These are phyloP conservation scores for Rutstroemia sp. DNA, from an alignment of 2,329 filamentous ascomycete genomes.

Conservation along the genomic window DNA sequence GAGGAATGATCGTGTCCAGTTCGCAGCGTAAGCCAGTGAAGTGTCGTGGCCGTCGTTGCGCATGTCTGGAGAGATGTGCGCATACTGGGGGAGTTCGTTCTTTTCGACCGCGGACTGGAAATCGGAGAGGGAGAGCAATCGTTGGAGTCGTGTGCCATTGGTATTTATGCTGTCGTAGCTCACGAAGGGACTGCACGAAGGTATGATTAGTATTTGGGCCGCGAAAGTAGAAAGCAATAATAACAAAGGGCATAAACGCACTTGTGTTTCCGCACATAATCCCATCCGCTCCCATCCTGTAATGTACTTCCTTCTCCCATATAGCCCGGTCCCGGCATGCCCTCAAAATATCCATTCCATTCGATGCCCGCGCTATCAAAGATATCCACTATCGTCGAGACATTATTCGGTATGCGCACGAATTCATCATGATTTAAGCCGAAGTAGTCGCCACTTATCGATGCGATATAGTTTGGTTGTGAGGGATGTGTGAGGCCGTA, in stretches of 20 bases:
- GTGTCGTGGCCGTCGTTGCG: constrained; percentile 58
- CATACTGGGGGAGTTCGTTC: constrained; percentile 55
- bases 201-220: constrained; percentile 5
- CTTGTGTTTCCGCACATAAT: constrained; percentile 30
- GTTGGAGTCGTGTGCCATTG: constrained; percentile 42
- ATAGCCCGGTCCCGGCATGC: constrained; percentile 39
- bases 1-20: constrained; percentile 46
- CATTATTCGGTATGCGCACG: constrained; percentile 37
- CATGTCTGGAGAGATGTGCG: constrained; percentile 57
- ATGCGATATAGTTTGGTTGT: constrained; percentile 42
- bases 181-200: constrained; percentile 31
- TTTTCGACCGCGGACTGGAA: constrained; percentile 52
- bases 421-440: constrained; percentile 40
- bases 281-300: constrained; percentile 30
- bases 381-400: constrained; percentile 40
- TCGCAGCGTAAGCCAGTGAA: constrained; percentile 42
- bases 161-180: constrained; percentile 48
- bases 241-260: constrained; percentile 9
- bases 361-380: constrained; percentile 35
- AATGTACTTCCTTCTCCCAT: constrained; percentile 36
- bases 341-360: constrained; percentile 42
- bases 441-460: constrained; percentile 41
- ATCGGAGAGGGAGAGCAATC: constrained; percentile 54
- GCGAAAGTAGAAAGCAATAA: background rate
- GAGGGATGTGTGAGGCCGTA: constrained; percentile 40